Evolutionary conservation across 352 stramenopile genomes (phyloP).

Genomic region (Plasmopara viticola): DNA sequence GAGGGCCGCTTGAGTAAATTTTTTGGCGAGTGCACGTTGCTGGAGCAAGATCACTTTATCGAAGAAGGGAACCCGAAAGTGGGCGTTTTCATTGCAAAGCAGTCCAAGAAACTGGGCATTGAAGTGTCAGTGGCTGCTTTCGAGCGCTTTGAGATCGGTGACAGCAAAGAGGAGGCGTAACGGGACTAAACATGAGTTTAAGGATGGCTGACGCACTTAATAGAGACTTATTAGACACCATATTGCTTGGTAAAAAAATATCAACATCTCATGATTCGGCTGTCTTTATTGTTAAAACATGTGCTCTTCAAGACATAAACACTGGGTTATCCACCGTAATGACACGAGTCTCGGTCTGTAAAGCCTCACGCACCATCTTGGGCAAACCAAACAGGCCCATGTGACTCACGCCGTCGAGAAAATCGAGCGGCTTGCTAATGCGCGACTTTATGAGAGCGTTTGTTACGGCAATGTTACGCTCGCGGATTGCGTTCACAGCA

Average conservation of each 20-base stretch:
- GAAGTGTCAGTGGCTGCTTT: conserved; percentile 59
- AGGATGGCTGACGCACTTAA: too few species aligned
- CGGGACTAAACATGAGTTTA: too few species aligned
- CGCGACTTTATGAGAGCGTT: conserved; percentile 54
- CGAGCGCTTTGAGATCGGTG: conserved; percentile 70
- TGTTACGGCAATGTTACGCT: conserved; percentile 55
- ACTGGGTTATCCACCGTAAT: conserved; percentile 95
- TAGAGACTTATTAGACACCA: too few species aligned
- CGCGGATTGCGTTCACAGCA: conserved; percentile 40
- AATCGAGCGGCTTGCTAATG: conserved; percentile 68
- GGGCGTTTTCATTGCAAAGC: conserved; percentile 59
- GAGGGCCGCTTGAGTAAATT: conserved; percentile 91
- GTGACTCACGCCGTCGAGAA: conserved; percentile 91
- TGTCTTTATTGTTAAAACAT: conserved; percentile 3
- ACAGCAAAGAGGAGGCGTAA: conserved; percentile 43
- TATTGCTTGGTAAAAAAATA: too few species aligned
- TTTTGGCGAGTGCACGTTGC: conserved; percentile 89
- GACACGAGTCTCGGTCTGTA: conserved; percentile 86
- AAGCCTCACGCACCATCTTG: conserved; percentile 85
- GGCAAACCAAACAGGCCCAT: conserved; percentile 87
- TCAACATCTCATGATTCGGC: too few species aligned
- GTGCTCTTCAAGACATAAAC: conserved; percentile 90
- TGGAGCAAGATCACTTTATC: conserved; percentile 92
- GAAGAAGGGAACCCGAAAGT: conserved; percentile 90
- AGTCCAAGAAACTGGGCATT: conserved; percentile 58